Evolutionary conservation across 2,329 filamentous ascomycete species (phyloP), one percentile per base, ranked within the genome.

Genomic region (Tolypocladium ovalisporum): DNA sequence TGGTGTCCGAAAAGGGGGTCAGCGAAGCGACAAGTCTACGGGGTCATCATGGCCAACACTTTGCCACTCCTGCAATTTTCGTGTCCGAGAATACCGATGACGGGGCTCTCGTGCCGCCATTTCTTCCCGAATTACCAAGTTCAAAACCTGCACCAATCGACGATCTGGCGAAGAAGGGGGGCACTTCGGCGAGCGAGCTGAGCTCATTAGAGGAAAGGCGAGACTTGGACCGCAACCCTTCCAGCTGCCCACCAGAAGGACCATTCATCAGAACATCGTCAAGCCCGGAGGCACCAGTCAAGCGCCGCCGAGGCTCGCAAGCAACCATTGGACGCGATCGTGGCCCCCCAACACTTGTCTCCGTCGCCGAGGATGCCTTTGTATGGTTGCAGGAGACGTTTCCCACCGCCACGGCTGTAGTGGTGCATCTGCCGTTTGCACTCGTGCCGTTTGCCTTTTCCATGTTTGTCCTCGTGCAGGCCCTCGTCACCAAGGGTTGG

Each of bases 401-500:
- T 53, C 87, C 87, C 0, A 89, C 86, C 0, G 81, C 82, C 1
- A 82, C 83, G 24, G 81, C 83, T 0, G 86, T 90, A 0, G 67
- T 86, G 7, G 71, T 79, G 0, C 85, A 88, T 65, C 74, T 90
- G 1, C 87, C 87, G 0, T 81, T 87, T 56, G 79, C 84, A 0
- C 77, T 90, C 0, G 76, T 90, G 0, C 87, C 87, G 0, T 90
- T 90, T 63, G 83, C 86, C 0, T 84, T 90, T 57, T 77, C 80
- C 60, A 90, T 90, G 87, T 90, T 90, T 60, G 78, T 90, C 12
- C 78, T 90, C 0, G 87, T 90, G 0, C 86, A 90, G 65, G 86
- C 80, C 0, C 71, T 90, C 1, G 86, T 88, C 0, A 88, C 84
- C 0, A 89, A 87, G 61, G 87, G 87, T 13, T 90, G 87, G 87